Conservation (phyloP, 495 filamentous ascomycete genomes). For the Pseudoneurospora amorphoporcata region DNA sequence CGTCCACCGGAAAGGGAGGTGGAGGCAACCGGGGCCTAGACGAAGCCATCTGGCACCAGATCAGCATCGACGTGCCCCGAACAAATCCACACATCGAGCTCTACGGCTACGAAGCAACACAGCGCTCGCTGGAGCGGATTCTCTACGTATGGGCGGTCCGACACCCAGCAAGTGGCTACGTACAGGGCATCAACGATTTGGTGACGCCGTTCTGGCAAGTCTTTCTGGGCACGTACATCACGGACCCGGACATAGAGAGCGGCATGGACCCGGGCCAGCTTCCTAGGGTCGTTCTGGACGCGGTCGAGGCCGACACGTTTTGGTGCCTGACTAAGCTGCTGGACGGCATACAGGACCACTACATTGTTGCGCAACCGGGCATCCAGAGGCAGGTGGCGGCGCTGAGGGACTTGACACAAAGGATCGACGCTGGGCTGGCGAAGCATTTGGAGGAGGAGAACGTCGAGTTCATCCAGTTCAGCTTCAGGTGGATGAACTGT, state of each 20-base stretch:
- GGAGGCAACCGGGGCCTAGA: slow-evolving; percentile 58
- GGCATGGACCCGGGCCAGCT: slow-evolving; percentile 96
- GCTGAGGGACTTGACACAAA: slow-evolving; percentile 74
- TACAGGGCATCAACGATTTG: slow-evolving; percentile 97
- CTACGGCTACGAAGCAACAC: slow-evolving; percentile 92
- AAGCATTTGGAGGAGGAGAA: slow-evolving; percentile 82
- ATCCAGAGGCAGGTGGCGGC: slow-evolving; percentile 90
- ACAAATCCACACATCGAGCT: slow-evolving; percentile 93
- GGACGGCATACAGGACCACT: slow-evolving; percentile 97
- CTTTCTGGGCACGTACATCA: slow-evolving; percentile 88
- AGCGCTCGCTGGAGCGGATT: slow-evolving; percentile 85
- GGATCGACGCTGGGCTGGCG: slow-evolving; percentile 77
- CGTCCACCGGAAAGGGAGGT: slow-evolving; percentile 23
- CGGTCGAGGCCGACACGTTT: slow-evolving; percentile 95
- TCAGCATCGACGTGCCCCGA: slow-evolving; percentile 94
- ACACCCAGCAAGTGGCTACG: slow-evolving; percentile 94
- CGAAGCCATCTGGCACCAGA: slow-evolving; percentile 96
- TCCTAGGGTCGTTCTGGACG: slow-evolving; percentile 82
- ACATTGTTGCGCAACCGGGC: slow-evolving; percentile 92
- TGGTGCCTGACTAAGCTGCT: slow-evolving; percentile 96
- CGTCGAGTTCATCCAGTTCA: slow-evolving; percentile 98
- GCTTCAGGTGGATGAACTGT: slow-evolving; percentile 99
- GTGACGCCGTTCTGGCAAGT: slow-evolving; percentile 98
- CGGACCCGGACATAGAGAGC: slow-evolving; percentile 79
- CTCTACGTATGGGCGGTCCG: slow-evolving; percentile 96